phyloP scores from a whole-genome alignment of 129 eudicot species.

The Daucus carota region DH1_v3.0 NC_030383.2:40607001-40607500 shows the following conservation, averaged over 20 bases:
- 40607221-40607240: constrained; percentile 18
- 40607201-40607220: constrained; percentile 11
- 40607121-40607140: constrained; percentile 16
- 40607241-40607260: constrained; percentile 22
- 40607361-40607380: constrained; percentile 14
- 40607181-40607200: constrained; percentile 12
- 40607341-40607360: constrained; percentile 23
- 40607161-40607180: constrained; percentile 17
- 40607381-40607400: constrained; percentile 15
- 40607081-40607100: neutral
- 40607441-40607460: constrained; percentile 10
- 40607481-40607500: neutral
- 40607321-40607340: constrained; percentile 5
- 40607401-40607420: constrained; percentile 10
- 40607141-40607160: constrained; percentile 20
- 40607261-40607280: constrained; percentile 9
- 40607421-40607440: constrained; percentile 9
- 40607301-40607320: constrained; percentile 18
- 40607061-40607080: constrained; percentile 21
- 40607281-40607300: constrained; percentile 16
- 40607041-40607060: constrained; percentile 20
- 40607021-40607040: constrained; percentile 16
- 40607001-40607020: constrained; percentile 16
- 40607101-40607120: constrained; percentile 11
- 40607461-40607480: constrained; percentile 16